phyloP scores from a whole-genome alignment of 148 eudicot species.

The Rhododendron ferrugineum region DNA sequence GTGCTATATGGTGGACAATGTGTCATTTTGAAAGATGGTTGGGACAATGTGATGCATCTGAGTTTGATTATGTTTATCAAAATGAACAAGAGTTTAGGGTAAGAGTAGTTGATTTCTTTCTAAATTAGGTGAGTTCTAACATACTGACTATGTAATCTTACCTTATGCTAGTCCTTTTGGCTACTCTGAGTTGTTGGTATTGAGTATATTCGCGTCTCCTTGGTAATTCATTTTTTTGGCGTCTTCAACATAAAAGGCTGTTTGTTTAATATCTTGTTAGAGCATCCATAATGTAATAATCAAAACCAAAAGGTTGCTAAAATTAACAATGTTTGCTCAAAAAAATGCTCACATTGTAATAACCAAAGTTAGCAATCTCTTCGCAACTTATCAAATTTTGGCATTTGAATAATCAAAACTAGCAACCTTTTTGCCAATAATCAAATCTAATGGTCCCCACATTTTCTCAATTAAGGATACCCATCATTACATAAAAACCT shows the following conservation, averaged over 20 bases:
- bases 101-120: neutral
- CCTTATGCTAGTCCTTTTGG: neutral
- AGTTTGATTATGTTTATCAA: neutral
- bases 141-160: neutral
- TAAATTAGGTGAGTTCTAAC: neutral
- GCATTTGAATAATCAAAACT: too few species aligned
- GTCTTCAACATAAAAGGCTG: neutral
- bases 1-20: neutral
- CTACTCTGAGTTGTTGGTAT: neutral
- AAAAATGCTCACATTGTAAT: too few species aligned
- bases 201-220: neutral
- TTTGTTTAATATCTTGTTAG: neutral
- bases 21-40: neutral
- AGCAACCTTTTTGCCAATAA: too few species aligned
- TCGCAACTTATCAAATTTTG: too few species aligned
- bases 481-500: too few species aligned
- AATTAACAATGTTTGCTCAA: too few species aligned
- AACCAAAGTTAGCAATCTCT: too few species aligned
- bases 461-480: too few species aligned
- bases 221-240: neutral
- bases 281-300: too few species aligned
- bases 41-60: neutral
- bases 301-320: too few species aligned
- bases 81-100: constrained; percentile 3
- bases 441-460: too few species aligned